Evolutionary conservation across 306 rosid species (phyloP).

Genomic region (Gillenia trifoliata): DNA sequence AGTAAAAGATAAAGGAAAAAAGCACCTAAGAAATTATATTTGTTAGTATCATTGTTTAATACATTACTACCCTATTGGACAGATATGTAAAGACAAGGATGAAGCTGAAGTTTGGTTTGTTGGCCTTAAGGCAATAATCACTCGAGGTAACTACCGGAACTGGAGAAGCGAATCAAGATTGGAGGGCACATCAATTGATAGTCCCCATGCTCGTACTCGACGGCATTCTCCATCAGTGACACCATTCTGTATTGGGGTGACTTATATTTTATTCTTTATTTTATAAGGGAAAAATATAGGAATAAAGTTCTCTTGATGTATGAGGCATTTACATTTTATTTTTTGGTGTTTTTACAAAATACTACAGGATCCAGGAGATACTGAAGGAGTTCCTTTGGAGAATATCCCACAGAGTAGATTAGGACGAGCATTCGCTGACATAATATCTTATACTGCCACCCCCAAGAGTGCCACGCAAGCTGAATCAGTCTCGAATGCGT

Average conservation of each 20-base stretch:
- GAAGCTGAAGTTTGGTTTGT: conserved; percentile 98
- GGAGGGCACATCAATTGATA: conserved; percentile 50
- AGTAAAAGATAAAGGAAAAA: not conserved
- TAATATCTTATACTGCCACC: conserved; percentile 54
- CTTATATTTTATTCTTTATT: conserved; percentile 5
- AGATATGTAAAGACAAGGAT: conserved; percentile 98
- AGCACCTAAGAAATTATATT: not conserved
- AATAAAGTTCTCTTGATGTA: conserved; percentile 13
- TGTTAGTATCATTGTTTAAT: conserved; percentile 22
- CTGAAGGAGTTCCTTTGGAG: conserved; percentile 38
- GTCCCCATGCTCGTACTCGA: conserved; percentile 49
- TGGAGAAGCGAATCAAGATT: conserved; percentile 49
- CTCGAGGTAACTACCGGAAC: conserved; percentile 49
- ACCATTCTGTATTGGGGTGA: conserved; percentile 47
- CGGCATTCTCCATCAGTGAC: conserved; percentile 55
- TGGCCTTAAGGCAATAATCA: conserved; percentile 80
- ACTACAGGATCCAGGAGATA: conserved; percentile 70
- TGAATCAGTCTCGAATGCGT: conserved; percentile 46
- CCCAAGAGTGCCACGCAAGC: conserved; percentile 42
- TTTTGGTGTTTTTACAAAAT: conserved; percentile 11
- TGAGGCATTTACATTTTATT: conserved; percentile 18
- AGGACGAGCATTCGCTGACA: conserved; percentile 81
- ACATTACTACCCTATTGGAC: conserved; percentile 30
- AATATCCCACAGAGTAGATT: conserved; percentile 44
- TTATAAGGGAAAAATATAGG: conserved; percentile 9